Evolutionary conservation across 73 alveolate genomes (phyloP).

Genomic region (Uronychia setigera): DNA sequence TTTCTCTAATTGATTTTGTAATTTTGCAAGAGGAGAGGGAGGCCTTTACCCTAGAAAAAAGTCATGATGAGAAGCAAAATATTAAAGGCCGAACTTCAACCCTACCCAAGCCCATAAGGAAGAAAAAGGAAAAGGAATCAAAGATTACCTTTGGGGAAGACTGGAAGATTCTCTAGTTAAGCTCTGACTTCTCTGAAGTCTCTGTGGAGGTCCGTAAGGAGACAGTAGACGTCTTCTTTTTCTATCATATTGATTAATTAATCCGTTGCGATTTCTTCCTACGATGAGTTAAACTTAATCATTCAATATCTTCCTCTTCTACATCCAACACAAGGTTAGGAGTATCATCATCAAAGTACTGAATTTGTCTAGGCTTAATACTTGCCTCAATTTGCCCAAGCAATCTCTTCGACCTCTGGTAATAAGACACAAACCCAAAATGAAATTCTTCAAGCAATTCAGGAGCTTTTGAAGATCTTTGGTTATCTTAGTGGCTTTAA

Average conservation of each 20-base stretch:
- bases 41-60: slow-evolving; percentile 59
- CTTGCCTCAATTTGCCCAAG: not conserved
- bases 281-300: too few species aligned
- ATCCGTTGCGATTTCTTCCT: too few species aligned
- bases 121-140: too few species aligned
- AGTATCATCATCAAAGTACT: not conserved
- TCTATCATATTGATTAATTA: too few species aligned
- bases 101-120: too few species aligned
- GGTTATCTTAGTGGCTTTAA: not conserved
- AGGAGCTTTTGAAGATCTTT: not conserved
- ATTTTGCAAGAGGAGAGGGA: slow-evolving; percentile 58
- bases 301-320: too few species aligned
- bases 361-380: not conserved
- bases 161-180: slow-evolving; percentile 53
- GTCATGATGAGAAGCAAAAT: too few species aligned
- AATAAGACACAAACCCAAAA: not conserved
- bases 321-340: too few species aligned
- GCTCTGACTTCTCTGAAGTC: slow-evolving; percentile 48
- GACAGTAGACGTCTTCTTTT: too few species aligned
- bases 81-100: too few species aligned
- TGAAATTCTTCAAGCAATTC: not conserved
- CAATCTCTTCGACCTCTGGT: not conserved
- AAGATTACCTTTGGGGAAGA: slow-evolving; percentile 64
- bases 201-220: too few species aligned
- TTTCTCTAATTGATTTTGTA: slow-evolving; percentile 54